Conservation (phyloP, 177 flowering plant species). For the Vitis hybrid region DNA sequence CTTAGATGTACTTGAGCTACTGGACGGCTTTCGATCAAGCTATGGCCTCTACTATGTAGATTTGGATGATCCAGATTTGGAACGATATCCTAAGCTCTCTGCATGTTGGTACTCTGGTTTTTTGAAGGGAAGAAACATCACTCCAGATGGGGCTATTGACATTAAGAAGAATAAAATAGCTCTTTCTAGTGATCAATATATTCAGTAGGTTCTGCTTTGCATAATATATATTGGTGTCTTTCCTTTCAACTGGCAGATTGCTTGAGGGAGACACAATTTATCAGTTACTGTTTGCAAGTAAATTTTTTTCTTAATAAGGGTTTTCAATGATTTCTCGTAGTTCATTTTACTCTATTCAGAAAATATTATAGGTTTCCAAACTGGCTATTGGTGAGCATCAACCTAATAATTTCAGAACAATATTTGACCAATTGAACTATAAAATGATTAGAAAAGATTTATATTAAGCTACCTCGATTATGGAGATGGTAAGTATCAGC, state of each 20-base stretch:
- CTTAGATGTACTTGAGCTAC: slow-evolving; percentile 43
- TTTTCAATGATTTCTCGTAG: too few species aligned
- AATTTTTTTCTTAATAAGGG: too few species aligned
- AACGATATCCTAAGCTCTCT: slow-evolving; percentile 48
- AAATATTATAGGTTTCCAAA: too few species aligned
- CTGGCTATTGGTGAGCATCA: too few species aligned
- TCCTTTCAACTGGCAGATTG: background rate
- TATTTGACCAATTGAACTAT: too few species aligned
- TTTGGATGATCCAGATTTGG: slow-evolving; percentile 37
- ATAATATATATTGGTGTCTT: background rate
- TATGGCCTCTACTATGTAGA: slow-evolving; percentile 50
- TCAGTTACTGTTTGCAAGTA: too few species aligned
- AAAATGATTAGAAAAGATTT: too few species aligned
- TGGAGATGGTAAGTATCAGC: too few species aligned
- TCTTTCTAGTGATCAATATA: background rate
- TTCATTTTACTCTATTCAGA: too few species aligned
- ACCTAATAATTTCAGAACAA: too few species aligned
- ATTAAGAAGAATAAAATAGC: slow-evolving; percentile 6
- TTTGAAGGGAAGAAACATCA: slow-evolving; percentile 33
- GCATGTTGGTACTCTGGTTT: slow-evolving; percentile 63
- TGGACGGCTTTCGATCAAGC: slow-evolving; percentile 26
- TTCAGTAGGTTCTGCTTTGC: slow-evolving; percentile 3
- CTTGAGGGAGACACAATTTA: too few species aligned
- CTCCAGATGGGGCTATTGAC: slow-evolving; percentile 8
- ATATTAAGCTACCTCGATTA: too few species aligned